A percentile compares a stretch with the other conserved stretches of the same genome.
phyloP scores from a whole-genome alignment of 225 moss, liverwort and hornwort genomes.

The Physcomitrellopsis africana region DNA sequence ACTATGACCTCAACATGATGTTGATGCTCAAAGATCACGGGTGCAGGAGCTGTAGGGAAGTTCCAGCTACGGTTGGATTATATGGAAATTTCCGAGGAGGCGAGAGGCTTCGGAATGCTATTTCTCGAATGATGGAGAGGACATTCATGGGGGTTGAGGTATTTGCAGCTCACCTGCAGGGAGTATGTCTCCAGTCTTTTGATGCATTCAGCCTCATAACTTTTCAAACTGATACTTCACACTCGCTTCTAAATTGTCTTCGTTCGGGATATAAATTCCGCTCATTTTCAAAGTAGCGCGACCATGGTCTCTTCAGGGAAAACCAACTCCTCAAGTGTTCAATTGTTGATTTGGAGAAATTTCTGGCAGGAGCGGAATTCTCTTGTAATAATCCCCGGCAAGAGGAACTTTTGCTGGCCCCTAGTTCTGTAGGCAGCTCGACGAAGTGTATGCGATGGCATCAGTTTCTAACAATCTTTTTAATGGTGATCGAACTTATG shows the following conservation, averaged over 20 bases:
- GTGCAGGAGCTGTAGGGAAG: conserved; percentile 82
- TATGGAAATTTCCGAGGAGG: conserved; percentile 94
- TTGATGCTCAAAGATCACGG: conserved; percentile 1
- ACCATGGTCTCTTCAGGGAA: not conserved
- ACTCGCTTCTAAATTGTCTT: not conserved
- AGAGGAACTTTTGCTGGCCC: no score
- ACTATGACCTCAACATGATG: not conserved
- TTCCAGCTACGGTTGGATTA: conserved; percentile 85
- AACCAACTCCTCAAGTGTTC: not conserved
- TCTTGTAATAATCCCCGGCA: no score
- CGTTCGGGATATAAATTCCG: not conserved
- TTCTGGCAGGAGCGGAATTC: not conserved
- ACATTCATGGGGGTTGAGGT: conserved; percentile 98
- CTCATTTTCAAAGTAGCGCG: not conserved
- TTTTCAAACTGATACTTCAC: not conserved
- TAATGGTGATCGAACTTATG: not conserved
- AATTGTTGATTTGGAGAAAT: conserved; percentile 14
- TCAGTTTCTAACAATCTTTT: no score
- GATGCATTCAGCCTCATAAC: conserved; percentile 2
- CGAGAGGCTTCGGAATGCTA: conserved; percentile 75
- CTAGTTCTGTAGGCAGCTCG: no score
- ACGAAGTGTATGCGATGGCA: no score
- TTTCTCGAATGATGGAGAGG: conserved; percentile 97
- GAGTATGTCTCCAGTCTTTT: not conserved
- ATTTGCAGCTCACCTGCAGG: conserved; percentile 14